Base-by-base conservation (phyloP, 225 moss, liverwort and hornwort genomes). In the Pseudoscleropodium purum region DNA sequence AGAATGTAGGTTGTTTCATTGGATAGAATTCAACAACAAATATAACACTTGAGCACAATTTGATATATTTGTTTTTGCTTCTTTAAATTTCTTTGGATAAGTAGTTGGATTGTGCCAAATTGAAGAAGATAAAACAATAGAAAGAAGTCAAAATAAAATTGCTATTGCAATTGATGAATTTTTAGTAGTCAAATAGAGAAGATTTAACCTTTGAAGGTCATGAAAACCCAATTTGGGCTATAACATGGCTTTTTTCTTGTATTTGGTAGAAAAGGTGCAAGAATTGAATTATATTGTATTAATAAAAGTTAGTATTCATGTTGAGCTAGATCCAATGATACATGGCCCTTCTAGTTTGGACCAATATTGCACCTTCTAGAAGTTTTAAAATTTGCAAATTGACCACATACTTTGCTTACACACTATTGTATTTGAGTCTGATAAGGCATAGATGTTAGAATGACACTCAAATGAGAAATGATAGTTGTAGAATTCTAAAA, bases 191-290 rank as follows among this genome's bases (percentile, higher is more conserved):
- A 5, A 2, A 1, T 27, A 43, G 3, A 45, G 0, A 43, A 45
- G 10, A 29, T 2, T 72, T 15, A 15, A 72, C 0, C 15, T 5
- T 52, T 37, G 5, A 5, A 29, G 43, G 6, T 29, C 3, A 29
- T 0, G 2, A 30, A 47, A 30, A 6, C 10, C 15, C 2, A 43
- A 73, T 27, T 43, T 73, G 8, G 43, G 0, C 0, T 73, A 0
- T 23, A 27, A 73, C 0, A 43, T 41, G 6, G 12, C 25, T 3
- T 8, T 5, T 25, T 70, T 41, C 15, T 7, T 8, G 9, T 72
- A 5, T 72, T 26, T 72, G 5, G 27, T 73, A n/a, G 5, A 29
- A 3, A 74, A 45, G 6, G 9, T 45, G 45, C 4, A 29, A 17
- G 2, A 45, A 74, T 74, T 17, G 10, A 10, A 45, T 4, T 45